Evolutionary conservation across 2,329 filamentous ascomycete genomes (phyloP).

Genomic region (Sporothrix schenckii): DNA sequence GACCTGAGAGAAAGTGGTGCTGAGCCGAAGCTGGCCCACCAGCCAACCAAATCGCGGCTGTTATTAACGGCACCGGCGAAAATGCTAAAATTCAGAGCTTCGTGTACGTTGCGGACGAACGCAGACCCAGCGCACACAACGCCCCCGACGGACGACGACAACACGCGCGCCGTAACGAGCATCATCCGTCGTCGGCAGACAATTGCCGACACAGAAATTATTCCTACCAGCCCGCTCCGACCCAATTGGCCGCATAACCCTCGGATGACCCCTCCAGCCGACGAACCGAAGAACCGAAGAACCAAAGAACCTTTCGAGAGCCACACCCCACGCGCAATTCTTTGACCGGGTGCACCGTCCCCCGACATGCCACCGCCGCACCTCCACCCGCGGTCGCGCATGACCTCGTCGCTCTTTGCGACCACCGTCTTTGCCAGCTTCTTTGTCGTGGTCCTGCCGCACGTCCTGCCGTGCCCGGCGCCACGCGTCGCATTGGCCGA

Average conservation of each 20-base stretch:
- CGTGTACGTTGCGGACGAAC: background rate
- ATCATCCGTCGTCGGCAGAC: too few species aligned
- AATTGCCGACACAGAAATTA: too few species aligned
- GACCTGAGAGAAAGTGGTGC: conserved; percentile 15
- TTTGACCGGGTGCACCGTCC: background rate
- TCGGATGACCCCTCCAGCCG: background rate
- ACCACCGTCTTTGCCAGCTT: conserved; percentile 90
- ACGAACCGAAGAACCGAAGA: too few species aligned
- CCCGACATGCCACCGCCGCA: conserved; percentile 76
- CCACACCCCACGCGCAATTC: background rate
- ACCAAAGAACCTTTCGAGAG: too few species aligned
- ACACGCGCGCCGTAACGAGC: too few species aligned
- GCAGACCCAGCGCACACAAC: background rate
- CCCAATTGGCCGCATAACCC: conserved; percentile 1
- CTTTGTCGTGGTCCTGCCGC: conserved; percentile 86
- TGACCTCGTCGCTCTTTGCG: conserved; percentile 92
- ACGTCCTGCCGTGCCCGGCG: conserved; percentile 87
- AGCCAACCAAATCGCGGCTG: conserved; percentile 32
- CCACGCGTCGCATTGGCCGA: conserved; percentile 76
- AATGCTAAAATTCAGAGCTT: conserved; percentile 25
- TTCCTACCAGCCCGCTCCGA: background rate
- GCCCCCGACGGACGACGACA: background rate
- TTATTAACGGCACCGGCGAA: conserved; percentile 23
- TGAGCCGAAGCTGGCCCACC: conserved; percentile 20
- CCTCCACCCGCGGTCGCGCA: conserved; percentile 89